Evolutionary conservation across 1,139 yeast species (phyloP).

Genomic region (Tardiomyces blankii): DNA sequence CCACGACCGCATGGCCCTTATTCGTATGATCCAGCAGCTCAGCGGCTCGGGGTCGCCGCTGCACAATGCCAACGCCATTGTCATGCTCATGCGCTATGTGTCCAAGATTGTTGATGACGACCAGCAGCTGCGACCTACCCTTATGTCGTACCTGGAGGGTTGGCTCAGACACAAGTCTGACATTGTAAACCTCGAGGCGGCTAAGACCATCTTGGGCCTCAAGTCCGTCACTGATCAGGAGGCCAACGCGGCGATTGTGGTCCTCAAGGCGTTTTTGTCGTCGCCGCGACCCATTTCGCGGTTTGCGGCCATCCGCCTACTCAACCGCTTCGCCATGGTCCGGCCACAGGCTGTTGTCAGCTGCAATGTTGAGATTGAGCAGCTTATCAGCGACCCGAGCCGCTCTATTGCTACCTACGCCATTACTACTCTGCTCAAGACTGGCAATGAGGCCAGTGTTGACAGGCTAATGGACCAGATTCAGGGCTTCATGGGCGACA

Average conservation of each 20-base stretch:
- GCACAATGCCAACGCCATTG: slow-evolving; percentile 48
- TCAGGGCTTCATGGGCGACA: slow-evolving; percentile 84
- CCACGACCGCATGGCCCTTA: slow-evolving; percentile 89
- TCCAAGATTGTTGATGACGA: slow-evolving; percentile 55
- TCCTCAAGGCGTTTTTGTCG: slow-evolving; percentile 66
- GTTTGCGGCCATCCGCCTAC: slow-evolving; percentile 85
- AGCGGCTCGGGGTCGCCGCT: slow-evolving; percentile 37
- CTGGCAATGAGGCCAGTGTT: slow-evolving; percentile 86
- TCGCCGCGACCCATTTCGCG: slow-evolving; percentile 87
- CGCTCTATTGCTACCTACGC: slow-evolving; percentile 98
- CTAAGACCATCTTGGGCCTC: slow-evolving; percentile 63
- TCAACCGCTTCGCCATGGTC: slow-evolving; percentile 73
- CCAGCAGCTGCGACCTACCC: slow-evolving; percentile 32
- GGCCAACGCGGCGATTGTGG: slow-evolving; percentile 50
- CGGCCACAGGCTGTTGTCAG: slow-evolving; percentile 70
- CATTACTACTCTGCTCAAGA: slow-evolving; percentile 86
- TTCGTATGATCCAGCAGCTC: slow-evolving; percentile 80
- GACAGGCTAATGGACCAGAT: slow-evolving; percentile 83
- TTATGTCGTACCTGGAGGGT: slow-evolving; percentile 51
- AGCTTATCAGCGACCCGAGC: slow-evolving; percentile 75
- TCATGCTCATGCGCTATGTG: slow-evolving; percentile 77
- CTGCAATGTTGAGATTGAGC: slow-evolving; percentile 74
- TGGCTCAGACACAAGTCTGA: slow-evolving; percentile 79
- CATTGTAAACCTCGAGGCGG: slow-evolving; percentile 90
- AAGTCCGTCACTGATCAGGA: slow-evolving; percentile 54